Conservation (phyloP, 345 rosid species). For the Syzygium oleosum region DNA sequence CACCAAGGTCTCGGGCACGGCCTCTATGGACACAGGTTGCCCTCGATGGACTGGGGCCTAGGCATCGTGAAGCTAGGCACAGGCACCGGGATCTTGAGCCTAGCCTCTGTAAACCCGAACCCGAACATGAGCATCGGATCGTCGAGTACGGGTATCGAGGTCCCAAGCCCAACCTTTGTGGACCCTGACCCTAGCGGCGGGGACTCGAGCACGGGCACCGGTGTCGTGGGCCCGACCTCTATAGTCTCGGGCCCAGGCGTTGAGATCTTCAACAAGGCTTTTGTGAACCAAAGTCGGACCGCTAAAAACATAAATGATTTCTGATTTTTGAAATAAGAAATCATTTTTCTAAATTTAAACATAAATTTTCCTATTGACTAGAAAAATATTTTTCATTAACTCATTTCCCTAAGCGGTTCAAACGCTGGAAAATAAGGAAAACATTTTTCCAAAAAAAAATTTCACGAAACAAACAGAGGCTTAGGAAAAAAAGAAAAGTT, state of each 20-base stretch:
- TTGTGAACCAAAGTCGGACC: too few relatives aligned
- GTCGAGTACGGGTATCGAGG: neutral
- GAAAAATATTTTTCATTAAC: accelerated
- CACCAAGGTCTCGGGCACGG: accelerated
- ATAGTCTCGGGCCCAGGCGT: neutral
- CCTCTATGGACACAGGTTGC: accelerated
- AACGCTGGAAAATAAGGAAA: neutral
- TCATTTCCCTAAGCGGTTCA: neutral
- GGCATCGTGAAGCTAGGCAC: too few relatives aligned
- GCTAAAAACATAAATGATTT: neutral
- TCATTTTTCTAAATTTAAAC: neutral
- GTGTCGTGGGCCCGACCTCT: neutral
- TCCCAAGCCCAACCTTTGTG: neutral
- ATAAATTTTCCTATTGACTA: neutral
- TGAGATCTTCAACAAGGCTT: neutral
- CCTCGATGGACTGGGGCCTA: too few relatives aligned
- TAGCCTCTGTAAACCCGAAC: too few relatives aligned
- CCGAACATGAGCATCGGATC: too few relatives aligned
- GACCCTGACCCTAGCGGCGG: accelerated
- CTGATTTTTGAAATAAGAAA: neutral
- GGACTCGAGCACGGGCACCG: neutral
- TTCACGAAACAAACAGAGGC: neutral
- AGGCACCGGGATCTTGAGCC: too few relatives aligned
- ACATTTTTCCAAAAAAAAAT: neutral
- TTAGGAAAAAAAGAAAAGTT: too few relatives aligned